Base-by-base conservation (phyloP, 2,329 filamentous ascomycete species). In the Pseudopyricularia javanii region DNA sequence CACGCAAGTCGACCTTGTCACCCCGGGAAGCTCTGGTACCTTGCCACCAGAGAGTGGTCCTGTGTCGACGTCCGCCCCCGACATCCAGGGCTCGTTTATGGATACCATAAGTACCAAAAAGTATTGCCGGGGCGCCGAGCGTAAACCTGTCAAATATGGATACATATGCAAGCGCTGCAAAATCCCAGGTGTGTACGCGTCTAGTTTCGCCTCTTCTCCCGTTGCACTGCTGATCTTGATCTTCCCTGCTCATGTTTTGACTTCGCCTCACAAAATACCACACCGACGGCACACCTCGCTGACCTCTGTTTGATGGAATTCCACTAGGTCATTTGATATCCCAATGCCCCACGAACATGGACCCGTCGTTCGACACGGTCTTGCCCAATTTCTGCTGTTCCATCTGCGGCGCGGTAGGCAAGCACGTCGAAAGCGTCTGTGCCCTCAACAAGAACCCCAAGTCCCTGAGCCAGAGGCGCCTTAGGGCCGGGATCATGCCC, bases 331-430 rank as follows among this genome's bases (percentile, higher is more conserved):
- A 73, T 55, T 62, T 58, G 54, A 58, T 71, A 17, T 59, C 66
- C 50, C 33, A 60, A 2, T 74, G 71, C 51, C 70, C 70, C 17
- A 74, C 70, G 2, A 71, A 69, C 54, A 45, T 72, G n/a, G 67
- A 73, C 53, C 65, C 68, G 9, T 28, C 52, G 2, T 70, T 59
- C 52, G 70, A 73, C 53, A 56, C 30, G 49, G 53, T 55, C 30
- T 69, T 69, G 2, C 35, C 52, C 1, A 24, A 40, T 14, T 73
- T 72, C 53, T 34, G 26, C 17, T 73, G 71, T 52, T 52, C 58
- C 4, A 54, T 68, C 26, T 73, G 71, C 58, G 53, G 57, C 2
- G 56, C 37, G n/a, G 28, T 33, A 3, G 69, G 68, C 6, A 47
- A 60, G 2, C 71, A 73, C 53, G 67, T 62, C 47, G 59, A 57